A percentile compares a stretch with the other conserved stretches of the same genome.
Conservation (phyloP, 306 rosid species). For the Rosa persica region DNA sequence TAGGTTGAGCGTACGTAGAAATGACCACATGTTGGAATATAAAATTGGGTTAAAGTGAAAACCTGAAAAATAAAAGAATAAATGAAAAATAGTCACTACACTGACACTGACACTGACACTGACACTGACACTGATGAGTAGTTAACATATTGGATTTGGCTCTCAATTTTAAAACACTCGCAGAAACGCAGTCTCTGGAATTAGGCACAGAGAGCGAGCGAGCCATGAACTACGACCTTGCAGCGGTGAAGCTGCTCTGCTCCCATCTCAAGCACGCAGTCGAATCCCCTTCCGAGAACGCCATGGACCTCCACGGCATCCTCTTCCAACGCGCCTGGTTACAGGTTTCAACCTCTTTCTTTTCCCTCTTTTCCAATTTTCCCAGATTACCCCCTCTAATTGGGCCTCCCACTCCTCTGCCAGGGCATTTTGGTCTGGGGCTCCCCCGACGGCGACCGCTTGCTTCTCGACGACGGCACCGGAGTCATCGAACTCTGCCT, state of each 20-base stretch:
- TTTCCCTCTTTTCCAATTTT: background rate
- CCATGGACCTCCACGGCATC: conserved; percentile 56
- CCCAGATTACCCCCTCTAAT: conserved; percentile 3
- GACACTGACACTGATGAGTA: too few species aligned
- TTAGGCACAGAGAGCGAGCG: background rate
- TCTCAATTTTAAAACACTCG: background rate
- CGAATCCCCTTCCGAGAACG: conserved; percentile 34
- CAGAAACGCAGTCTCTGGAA: background rate
- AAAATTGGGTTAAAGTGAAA: too few species aligned
- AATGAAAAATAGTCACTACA: too few species aligned
- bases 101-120: too few species aligned
- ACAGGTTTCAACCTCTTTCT: conserved; percentile 36
- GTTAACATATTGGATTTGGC: background rate
- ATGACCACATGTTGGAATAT: too few species aligned
- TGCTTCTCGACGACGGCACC: conserved; percentile 77
- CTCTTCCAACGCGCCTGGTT: conserved; percentile 90
- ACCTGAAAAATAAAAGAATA: too few species aligned
- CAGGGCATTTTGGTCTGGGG: conserved; percentile 62
- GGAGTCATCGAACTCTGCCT: conserved; percentile 61
- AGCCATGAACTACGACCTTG: conserved; percentile 69
- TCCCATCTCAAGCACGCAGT: conserved; percentile 56
- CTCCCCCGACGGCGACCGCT: conserved; percentile 26
- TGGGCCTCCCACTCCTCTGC: background rate
- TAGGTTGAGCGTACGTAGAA: too few species aligned
- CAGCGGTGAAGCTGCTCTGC: conserved; percentile 68